Base-by-base conservation (phyloP, 345 rosid species). In the Dipteronia sinensis region DNA sequence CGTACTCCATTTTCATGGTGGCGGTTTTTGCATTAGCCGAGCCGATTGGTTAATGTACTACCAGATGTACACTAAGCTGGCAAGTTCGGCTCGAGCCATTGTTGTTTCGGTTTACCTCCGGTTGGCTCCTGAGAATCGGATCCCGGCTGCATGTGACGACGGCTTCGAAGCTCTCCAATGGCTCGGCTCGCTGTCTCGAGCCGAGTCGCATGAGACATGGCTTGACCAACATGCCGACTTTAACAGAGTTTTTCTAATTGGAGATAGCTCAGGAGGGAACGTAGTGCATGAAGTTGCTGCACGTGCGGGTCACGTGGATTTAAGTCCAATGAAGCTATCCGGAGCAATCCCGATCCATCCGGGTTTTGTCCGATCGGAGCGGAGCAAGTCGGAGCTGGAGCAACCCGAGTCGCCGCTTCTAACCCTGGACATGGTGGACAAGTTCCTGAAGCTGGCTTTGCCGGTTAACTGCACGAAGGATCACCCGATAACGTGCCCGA, bases 331-430 rank as follows among this genome's bases (percentile, higher is more conserved):
- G 44, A 79, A 42, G 58, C 16, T 89, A 13, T 79, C 87, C 2
- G 92, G 92, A 2, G 87, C 71, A 17, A 79, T 89, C 34, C 86
- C 87, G 0, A 65, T 89, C 76, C 89, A 89, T 58, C 88, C 89
- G 20, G 90, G 87, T 2, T 91, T 90, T 25, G 82, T 88, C 53
- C 82, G 94, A 76, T 65, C 85, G 12, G 81, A 76, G 59, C 72
- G 91, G 89, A 91, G 96, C 79, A 71, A 55, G 59, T 91, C 96
- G 0, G 93, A 91, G 84, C 10, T 88, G 83, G 91, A 90, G 82
- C 80, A 86, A 1, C 86, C 90, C 2, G 79, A 88, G 72, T 82
- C 96, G 0, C 96, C 96, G 0, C 73, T 91, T 25, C 72, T 91
- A 15, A 91, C 90, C 5, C 74, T 88, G 1, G 88, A 73, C 72